These are phyloP conservation scores for Cryphonectria parasitica DNA, from an alignment of 2,329 filamentous ascomycete genomes.

Conservation along the genomic window DNA sequence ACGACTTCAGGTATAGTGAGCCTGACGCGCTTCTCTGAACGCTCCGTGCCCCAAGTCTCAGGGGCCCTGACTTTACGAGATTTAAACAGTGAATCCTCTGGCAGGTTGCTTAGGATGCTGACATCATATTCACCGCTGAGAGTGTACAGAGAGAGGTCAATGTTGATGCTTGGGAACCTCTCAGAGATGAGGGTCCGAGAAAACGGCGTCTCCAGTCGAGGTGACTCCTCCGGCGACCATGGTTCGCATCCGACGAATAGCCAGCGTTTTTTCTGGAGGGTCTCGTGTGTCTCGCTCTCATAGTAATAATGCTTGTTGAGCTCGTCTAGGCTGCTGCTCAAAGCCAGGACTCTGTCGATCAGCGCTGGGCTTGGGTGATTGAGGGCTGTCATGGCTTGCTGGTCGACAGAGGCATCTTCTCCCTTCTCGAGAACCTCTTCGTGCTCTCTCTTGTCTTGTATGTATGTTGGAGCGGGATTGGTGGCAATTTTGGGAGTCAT, in stretches of 20 bases:
- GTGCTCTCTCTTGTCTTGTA: background rate
- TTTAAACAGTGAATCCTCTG: background rate
- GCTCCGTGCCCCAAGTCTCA: background rate
- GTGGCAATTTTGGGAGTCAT: background rate
- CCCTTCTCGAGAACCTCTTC: background rate
- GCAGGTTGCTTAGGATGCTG: background rate
- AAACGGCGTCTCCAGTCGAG: background rate
- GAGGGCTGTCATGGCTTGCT: too few relatives aligned
- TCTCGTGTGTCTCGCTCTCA: background rate
- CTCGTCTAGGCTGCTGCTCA: background rate
- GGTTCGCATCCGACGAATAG: background rate
- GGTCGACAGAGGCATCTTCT: background rate
- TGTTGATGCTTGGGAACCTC: background rate
- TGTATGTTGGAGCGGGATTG: background rate
- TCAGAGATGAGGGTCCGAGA: background rate
- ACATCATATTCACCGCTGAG: background rate
- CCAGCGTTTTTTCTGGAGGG: background rate
- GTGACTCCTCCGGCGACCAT: background rate
- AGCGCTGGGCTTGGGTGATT: background rate
- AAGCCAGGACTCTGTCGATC: slow-evolving; percentile 4
- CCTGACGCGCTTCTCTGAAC: background rate
- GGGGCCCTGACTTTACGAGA: background rate
- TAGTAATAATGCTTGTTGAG: background rate
- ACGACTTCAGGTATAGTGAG: background rate
- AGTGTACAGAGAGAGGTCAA: background rate